phyloP scores from a whole-genome alignment of 2,329 filamentous ascomycete genomes.

The Diaporthe eres region DNA sequence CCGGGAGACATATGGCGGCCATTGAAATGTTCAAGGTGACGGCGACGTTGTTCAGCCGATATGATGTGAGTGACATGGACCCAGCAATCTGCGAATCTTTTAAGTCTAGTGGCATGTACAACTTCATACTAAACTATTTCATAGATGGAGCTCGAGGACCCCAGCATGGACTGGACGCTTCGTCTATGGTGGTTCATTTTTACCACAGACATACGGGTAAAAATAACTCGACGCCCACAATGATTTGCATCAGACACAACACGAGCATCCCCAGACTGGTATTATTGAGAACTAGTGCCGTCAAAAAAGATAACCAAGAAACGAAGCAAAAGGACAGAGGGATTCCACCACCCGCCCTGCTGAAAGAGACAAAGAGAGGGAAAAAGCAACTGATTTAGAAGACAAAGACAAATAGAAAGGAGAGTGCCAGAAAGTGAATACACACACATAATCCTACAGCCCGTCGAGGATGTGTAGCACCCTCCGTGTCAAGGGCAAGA shows the following conservation, averaged over 20 bases:
- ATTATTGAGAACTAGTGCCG: neutral
- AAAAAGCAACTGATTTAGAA: no score
- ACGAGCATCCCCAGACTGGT: no score
- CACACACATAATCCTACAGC: no score
- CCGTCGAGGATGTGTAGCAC: no score
- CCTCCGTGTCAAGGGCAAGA: no score
- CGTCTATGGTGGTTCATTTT: conserved; percentile 5
- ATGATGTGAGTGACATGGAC: conserved; percentile 22
- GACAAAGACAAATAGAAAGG: no score
- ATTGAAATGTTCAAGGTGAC: conserved; percentile 36
- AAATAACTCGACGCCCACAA: neutral
- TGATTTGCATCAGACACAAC: neutral
- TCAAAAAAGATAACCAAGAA: neutral
- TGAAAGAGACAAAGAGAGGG: no score
- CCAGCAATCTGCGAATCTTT: neutral
- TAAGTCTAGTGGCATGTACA: no score
- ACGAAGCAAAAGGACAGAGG: no score
- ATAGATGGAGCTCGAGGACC: conserved; percentile 13
- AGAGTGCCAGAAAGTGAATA: no score
- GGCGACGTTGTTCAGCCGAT: conserved; percentile 33
- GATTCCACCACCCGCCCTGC: no score
- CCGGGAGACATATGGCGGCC: neutral
- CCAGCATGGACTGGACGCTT: conserved; percentile 2
- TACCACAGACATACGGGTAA: conserved; percentile 1
- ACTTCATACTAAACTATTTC: neutral